A percentile compares a stretch with the other conserved stretches of the same genome.
These are phyloP conservation scores for Zarea fungicola DNA, from an alignment of 2,329 filamentous ascomycete species.

Conservation along the genomic window DNA sequence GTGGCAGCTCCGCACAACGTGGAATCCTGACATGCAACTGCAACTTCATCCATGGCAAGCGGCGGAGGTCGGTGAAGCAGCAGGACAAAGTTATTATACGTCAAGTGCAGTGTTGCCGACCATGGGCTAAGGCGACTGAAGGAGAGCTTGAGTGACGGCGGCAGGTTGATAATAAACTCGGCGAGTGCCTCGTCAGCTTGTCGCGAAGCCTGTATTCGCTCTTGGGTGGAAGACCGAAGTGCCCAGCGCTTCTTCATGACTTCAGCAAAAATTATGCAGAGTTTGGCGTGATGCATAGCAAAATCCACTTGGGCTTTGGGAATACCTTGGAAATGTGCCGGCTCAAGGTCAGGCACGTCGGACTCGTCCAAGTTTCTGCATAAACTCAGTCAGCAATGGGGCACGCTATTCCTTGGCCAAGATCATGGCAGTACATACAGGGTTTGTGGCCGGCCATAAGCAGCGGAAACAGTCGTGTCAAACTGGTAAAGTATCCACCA, in stretches of 20 bases:
- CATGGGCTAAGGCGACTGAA: slow-evolving; percentile 20
- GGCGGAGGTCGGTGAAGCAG: slow-evolving; percentile 29
- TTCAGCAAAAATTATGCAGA: slow-evolving; percentile 45
- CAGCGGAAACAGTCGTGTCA: slow-evolving; percentile 31
- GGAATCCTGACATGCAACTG: neutral
- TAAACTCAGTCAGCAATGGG: neutral
- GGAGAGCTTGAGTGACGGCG: slow-evolving; percentile 22
- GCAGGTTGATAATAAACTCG: slow-evolving; percentile 24
- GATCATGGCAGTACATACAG: slow-evolving; percentile 27
- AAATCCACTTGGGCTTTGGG: slow-evolving; percentile 35
- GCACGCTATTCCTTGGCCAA: neutral
- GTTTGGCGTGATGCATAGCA: slow-evolving; percentile 42
- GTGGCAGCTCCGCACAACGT: slow-evolving; percentile 27
- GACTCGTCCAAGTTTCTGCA: slow-evolving; percentile 42
- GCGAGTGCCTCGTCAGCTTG: slow-evolving; percentile 28
- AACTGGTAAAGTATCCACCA: slow-evolving; percentile 39
- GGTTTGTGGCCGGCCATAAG: slow-evolving; percentile 46
- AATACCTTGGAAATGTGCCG: slow-evolving; percentile 39
- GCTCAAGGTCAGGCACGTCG: slow-evolving; percentile 40
- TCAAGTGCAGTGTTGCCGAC: slow-evolving; percentile 29
- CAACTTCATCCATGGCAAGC: neutral
- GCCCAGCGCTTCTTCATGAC: slow-evolving; percentile 24
- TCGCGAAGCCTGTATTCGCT: slow-evolving; percentile 21
- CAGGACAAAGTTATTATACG: slow-evolving; percentile 31
- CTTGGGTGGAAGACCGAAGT: neutral